Base-by-base conservation (phyloP, 306 rosid species). In the Glycine soja region DNA sequence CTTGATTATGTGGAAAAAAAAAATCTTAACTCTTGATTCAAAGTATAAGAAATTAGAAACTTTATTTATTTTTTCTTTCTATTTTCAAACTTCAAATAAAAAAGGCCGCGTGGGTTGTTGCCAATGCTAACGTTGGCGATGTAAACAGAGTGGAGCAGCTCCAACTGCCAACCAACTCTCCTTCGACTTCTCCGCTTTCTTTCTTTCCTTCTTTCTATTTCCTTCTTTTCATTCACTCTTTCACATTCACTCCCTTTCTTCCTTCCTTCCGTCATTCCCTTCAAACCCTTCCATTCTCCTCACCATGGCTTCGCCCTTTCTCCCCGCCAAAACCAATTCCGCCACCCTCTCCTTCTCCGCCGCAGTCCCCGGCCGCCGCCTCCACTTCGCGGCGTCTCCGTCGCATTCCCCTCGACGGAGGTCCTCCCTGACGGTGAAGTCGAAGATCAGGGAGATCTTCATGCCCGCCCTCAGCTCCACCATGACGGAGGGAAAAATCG, bases 401-500 rank as follows among this genome's bases (percentile, higher is more conserved):
- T 24, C 79, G 43, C 82, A 10, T 0, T 81, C 86, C 19, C 83
- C 84, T 57, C 83, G 86, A 32, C 89, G 93, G 74, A 77, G 91
- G 19, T 15, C 59, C n/a, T 87, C 87, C 8, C 74, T 83, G 13
- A 65, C 82, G 4, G 83, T 94, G 72, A 90, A 82, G 53, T 63
- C 93, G 69, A 94, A 91, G 92, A 91, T 94, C 89, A 82, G 98
- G 8, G 98, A 94, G 88, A 94, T 94, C 88, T 92, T 92, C 90
- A 94, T 94, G 98, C 98, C 98, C 2, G 98, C 98, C 16, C 97
- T 94, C 72, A 94, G 98, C 86, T 94, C 98, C 61, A 94, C 98
- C 66, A 94, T 94, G 98, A 94, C 98, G 3, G 98, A 94, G 90
- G 97, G 98, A 18, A 94, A 92, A 86, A 94, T 94, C 77, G 97